phyloP scores from a whole-genome alignment of 257 asterid species.

The Petrea volubilis region DNA sequence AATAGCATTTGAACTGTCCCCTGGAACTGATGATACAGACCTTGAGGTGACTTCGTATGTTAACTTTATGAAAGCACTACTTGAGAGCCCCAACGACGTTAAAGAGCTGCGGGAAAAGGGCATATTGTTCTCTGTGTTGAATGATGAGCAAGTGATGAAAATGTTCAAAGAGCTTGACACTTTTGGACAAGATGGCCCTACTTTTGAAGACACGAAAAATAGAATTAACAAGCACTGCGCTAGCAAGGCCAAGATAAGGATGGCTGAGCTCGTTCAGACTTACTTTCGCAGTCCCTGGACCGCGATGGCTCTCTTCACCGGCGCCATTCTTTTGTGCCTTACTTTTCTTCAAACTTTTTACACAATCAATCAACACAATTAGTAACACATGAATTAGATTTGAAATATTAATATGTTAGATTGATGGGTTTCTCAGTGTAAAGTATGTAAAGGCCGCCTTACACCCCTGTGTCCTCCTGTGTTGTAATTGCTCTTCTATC shows the following conservation, averaged over 20 bases:
- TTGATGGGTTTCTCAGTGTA: no score
- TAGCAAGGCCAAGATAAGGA: constrained; percentile 8
- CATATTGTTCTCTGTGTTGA: constrained; percentile 22
- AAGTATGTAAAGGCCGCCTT: no score
- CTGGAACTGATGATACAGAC: no score
- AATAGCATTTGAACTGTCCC: no score
- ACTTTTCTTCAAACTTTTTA: no score
- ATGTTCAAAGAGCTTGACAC: constrained; percentile 34
- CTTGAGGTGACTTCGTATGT: no score
- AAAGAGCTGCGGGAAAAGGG: constrained; percentile 30
- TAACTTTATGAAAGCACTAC: constrained; percentile 34
- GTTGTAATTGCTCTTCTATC: no score
- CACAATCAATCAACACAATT: neutral
- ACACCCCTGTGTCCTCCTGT: no score
- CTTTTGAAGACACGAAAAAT: no score
- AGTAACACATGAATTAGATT: no score
- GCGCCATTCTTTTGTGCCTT: constrained; percentile 27
- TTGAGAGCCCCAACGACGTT: constrained; percentile 29
- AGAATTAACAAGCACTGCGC: neutral
- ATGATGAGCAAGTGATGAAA: constrained; percentile 33
- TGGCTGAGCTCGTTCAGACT: constrained; percentile 34
- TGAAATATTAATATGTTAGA: no score
- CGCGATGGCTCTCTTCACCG: constrained; percentile 38
- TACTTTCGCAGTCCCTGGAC: constrained; percentile 44
- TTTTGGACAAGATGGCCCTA: neutral